These are phyloP conservation scores for Plantago coronopus DNA, from an alignment of 305 asterid species.

Conservation along the genomic window DNA sequence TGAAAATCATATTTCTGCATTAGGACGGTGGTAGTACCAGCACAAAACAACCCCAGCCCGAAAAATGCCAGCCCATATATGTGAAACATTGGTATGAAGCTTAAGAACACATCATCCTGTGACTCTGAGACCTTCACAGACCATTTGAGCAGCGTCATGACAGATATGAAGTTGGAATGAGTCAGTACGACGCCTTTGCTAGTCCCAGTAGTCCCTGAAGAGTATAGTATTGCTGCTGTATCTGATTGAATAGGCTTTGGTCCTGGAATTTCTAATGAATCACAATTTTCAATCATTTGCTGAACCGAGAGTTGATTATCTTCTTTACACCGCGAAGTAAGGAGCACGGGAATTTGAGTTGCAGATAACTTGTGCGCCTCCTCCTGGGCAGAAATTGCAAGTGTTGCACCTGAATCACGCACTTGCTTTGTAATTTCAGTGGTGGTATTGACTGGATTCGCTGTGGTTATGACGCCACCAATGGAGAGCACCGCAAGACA, in stretches of 20 bases:
- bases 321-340: slow-evolving; percentile 34
- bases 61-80: slow-evolving; percentile 73
- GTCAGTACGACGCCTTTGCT: slow-evolving; percentile 80
- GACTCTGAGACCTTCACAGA: slow-evolving; percentile 44
- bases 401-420: slow-evolving; percentile 49
- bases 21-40: slow-evolving; percentile 53
- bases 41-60: slow-evolving; percentile 58
- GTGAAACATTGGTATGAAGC: slow-evolving; percentile 85
- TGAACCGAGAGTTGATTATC: slow-evolving; percentile 44
- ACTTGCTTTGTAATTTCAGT: slow-evolving; percentile 65
- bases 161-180: slow-evolving; percentile 56
- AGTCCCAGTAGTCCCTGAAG: slow-evolving; percentile 84
- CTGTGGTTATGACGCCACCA: slow-evolving; percentile 68
- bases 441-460: slow-evolving; percentile 67
- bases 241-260: slow-evolving; percentile 43
- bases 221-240: slow-evolving; percentile 70
- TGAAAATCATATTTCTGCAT: slow-evolving; percentile 56
- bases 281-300: slow-evolving; percentile 61
- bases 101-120: slow-evolving; percentile 50
- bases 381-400: slow-evolving; percentile 54
- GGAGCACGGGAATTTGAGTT: slow-evolving; percentile 53
- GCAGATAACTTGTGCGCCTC: slow-evolving; percentile 46
- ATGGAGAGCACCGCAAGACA: slow-evolving; percentile 60
- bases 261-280: slow-evolving; percentile 39
- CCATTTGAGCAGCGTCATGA: slow-evolving; percentile 56